Conservation (phyloP, 225 moss, liverwort and hornwort species). For the Marchantia polymorpha region DNA sequence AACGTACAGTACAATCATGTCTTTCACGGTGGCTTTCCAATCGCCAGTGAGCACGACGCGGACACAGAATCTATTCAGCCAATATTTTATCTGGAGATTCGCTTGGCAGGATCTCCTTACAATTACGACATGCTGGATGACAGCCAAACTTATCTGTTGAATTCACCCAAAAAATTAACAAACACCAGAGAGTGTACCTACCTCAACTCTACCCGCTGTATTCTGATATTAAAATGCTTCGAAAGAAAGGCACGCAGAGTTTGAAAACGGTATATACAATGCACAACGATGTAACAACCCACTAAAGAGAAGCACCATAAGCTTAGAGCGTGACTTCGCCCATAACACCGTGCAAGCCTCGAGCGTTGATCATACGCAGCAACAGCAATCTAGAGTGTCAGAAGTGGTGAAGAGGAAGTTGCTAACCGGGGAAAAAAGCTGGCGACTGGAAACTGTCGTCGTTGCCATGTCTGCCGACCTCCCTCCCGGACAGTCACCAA, state of each 20-base stretch:
- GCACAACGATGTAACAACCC: neutral
- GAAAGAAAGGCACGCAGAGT: neutral
- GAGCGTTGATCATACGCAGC: neutral
- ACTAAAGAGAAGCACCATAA: too few species aligned
- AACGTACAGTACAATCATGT: neutral
- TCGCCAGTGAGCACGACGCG: neutral
- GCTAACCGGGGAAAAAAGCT: slow-evolving; percentile 13
- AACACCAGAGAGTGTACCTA: neutral
- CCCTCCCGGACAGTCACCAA: neutral
- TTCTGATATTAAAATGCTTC: neutral
- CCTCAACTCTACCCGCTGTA: neutral
- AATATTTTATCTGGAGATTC: neutral
- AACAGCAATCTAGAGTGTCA: neutral
- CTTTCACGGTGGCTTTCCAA: neutral
- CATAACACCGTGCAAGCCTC: neutral
- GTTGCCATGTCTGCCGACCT: slow-evolving; percentile 17
- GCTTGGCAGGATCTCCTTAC: neutral
- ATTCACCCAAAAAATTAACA: neutral
- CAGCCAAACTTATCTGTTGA: neutral
- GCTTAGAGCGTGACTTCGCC: neutral
- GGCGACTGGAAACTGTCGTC: slow-evolving; percentile 12
- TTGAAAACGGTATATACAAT: neutral
- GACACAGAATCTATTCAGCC: neutral
- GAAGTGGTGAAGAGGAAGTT: neutral
- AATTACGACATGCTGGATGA: neutral